Conservation (phyloP, 192 early-diverging fungal species). For the Phycomyces nitens region DNA sequence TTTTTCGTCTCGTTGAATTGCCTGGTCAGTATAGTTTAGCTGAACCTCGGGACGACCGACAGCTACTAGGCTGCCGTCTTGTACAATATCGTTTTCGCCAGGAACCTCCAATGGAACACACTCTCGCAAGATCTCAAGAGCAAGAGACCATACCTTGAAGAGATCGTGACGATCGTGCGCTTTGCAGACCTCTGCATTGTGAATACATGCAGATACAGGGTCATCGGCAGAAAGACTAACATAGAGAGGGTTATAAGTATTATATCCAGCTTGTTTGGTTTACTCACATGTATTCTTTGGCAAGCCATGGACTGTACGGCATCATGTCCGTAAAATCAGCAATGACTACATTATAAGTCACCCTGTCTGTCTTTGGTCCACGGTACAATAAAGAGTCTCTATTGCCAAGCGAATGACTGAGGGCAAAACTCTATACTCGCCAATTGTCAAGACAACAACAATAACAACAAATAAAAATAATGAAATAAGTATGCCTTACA, state of each 20-base stretch:
- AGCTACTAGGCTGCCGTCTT: constrained; percentile 2
- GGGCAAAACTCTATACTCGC: constrained; percentile 15
- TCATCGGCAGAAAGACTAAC: constrained; percentile 57
- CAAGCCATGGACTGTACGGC: constrained; percentile 56
- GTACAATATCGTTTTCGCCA: constrained; percentile 6
- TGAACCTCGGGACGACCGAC: constrained; percentile 31
- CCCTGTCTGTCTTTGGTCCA: constrained; percentile 24
- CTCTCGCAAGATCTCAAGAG: constrained; percentile 51
- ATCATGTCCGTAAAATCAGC: constrained; percentile 54
- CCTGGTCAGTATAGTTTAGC: constrained; percentile 25
- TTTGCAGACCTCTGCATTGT: constrained; percentile 56
- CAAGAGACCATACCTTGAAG: constrained; percentile 63
- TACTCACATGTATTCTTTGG: constrained; percentile 58
- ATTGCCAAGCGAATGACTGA: constrained; percentile 17
- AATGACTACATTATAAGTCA: constrained; percentile 41
- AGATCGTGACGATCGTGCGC: constrained; percentile 50
- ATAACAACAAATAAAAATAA: neutral
- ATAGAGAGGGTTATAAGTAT: constrained; percentile 13
- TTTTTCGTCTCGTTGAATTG: constrained; percentile 8
- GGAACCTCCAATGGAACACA: constrained; percentile 40
- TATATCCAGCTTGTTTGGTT: neutral
- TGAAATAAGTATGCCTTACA: no score
- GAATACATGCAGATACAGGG: constrained; percentile 54
- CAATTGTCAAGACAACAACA: neutral
- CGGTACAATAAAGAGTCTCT: constrained; percentile 28